A percentile compares a stretch with the other conserved stretches of the same genome.
Conservation (phyloP, 2,329 filamentous ascomycete genomes). For the Arthrobotrys sinensis region DNA sequence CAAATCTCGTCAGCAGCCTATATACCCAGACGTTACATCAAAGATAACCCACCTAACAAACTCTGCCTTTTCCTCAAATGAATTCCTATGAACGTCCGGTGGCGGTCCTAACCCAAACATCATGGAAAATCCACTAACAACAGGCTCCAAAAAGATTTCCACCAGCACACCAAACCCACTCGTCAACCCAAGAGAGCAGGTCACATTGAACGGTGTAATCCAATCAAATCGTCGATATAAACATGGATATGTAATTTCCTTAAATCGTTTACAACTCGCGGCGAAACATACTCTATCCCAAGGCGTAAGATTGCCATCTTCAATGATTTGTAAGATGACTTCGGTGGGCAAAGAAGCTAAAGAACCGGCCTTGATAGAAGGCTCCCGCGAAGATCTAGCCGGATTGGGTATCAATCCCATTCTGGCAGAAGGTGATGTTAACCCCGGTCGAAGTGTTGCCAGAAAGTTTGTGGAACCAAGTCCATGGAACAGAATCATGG, state of each 20-base stretch:
- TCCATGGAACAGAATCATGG: slow-evolving; percentile 6
- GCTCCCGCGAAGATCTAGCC: slow-evolving; percentile 24
- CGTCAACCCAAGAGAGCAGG: slow-evolving; percentile 13
- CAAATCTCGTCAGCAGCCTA: background rate
- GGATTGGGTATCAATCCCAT: slow-evolving; percentile 40
- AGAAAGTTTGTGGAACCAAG: slow-evolving; percentile 5
- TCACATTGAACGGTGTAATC: slow-evolving; percentile 33
- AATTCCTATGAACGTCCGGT: slow-evolving; percentile 17
- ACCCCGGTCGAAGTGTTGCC: slow-evolving; percentile 47
- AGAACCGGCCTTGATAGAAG: background rate
- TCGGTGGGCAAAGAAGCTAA: slow-evolving; percentile 33
- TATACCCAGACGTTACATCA: background rate
- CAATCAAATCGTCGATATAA: slow-evolving; percentile 50
- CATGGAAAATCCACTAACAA: slow-evolving; percentile 20
- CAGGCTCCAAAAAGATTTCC: slow-evolving; percentile 38
- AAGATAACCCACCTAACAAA: slow-evolving; percentile 33
- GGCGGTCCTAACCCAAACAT: slow-evolving; percentile 6
- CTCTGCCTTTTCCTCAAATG: slow-evolving; percentile 25
- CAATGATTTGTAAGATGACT: slow-evolving; percentile 40
- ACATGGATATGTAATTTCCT: slow-evolving; percentile 27
- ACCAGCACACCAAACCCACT: slow-evolving; percentile 27
- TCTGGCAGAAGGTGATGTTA: slow-evolving; percentile 3
- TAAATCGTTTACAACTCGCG: slow-evolving; percentile 33
- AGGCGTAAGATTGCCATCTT: slow-evolving; percentile 13
- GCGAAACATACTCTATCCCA: slow-evolving; percentile 39